Evolutionary conservation across 371 early-diverging fungal genomes (phyloP), one percentile per base, ranked within the genome.

Genomic region (Apophysomyces trapeziformis): DNA sequence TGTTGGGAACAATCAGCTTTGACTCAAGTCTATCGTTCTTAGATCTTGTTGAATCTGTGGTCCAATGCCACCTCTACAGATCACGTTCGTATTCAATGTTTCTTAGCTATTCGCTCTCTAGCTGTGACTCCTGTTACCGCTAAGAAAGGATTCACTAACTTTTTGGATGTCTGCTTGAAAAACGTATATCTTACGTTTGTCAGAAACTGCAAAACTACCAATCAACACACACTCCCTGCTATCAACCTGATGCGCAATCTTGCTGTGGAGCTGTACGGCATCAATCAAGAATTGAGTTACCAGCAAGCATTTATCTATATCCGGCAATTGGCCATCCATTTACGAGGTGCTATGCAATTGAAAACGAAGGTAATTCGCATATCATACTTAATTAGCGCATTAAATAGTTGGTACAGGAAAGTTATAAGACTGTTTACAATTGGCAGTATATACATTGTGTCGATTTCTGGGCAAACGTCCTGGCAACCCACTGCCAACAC

Each of bases 391-490:
- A 50, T 21, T 21, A 12, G 8, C 4, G 8, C 4, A 38, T 32
- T 13, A 4, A 38, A 47, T 38, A 26, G 39, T 39, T 59, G 57
- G 1, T 61, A 57, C 60, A 86, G 83, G 95, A 95, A 68, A 86
- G 93, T 8, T 93, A 88, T 86, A 88, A 89, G 61, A 70, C 86
- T 6, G 93, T 96, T 26, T 96, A 96, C 85, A 94, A 95, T 82
- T 96, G 97, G 97, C 96, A 95, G 82, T 96, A 89, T 72, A 75
- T 96, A 43, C 94, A 95, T 76, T 91, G 93, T 63, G 80, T 97
- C 63, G 87, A 90, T 68, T 89, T 95, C 63, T 96, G 97, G 97
- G 70, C 93, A 18, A 89, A 92, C 60, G 91, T 96, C 1, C 70
- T 96, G 60, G 75, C 89, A 13, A 89, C 89, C 21, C 88, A 91